Conservation (phyloP, 768 basidiomycete genomes). For the Lentinula lateritia region DNA sequence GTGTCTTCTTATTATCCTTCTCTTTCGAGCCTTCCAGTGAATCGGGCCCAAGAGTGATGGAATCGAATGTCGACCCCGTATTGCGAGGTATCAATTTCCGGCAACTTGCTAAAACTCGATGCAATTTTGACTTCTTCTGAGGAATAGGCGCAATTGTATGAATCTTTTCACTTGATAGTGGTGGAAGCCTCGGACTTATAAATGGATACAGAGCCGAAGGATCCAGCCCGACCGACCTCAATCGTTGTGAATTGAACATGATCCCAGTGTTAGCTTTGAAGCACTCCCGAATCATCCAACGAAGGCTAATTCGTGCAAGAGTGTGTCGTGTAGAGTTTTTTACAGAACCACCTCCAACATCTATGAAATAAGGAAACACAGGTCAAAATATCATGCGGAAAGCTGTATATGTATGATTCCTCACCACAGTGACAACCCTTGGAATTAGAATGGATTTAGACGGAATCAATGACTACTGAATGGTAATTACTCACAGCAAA, state of each 20-base stretch:
- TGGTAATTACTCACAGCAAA: constrained; percentile 1
- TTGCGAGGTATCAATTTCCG: not conserved
- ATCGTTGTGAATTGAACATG: constrained; percentile 43
- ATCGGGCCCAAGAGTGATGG: not conserved
- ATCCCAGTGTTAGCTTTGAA: constrained; percentile 54
- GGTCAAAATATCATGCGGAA: not conserved
- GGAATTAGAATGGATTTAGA: constrained; percentile 14
- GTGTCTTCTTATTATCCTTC: constrained; percentile 5
- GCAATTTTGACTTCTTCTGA: constrained; percentile 7
- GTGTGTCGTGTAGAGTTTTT: constrained; percentile 26
- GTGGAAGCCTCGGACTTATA: constrained; percentile 25
- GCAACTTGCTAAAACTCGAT: not conserved
- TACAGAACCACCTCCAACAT: constrained; percentile 54
- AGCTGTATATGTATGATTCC: not conserved
- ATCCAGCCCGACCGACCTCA: constrained; percentile 42
- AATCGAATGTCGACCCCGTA: not conserved
- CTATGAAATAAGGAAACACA: constrained; percentile 18
- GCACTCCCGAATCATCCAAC: constrained; percentile 70
- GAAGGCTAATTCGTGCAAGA: constrained; percentile 47
- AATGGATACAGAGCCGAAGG: constrained; percentile 38
- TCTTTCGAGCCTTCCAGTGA: not conserved
- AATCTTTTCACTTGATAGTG: constrained; percentile 10
- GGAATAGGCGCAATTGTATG: constrained; percentile 15
- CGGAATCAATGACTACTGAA: not conserved
- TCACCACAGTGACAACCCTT: constrained; percentile 24